These are phyloP conservation scores for Nicotiana tomentosiformis DNA, from an alignment of 257 asterid genomes.

Conservation along the genomic window DNA sequence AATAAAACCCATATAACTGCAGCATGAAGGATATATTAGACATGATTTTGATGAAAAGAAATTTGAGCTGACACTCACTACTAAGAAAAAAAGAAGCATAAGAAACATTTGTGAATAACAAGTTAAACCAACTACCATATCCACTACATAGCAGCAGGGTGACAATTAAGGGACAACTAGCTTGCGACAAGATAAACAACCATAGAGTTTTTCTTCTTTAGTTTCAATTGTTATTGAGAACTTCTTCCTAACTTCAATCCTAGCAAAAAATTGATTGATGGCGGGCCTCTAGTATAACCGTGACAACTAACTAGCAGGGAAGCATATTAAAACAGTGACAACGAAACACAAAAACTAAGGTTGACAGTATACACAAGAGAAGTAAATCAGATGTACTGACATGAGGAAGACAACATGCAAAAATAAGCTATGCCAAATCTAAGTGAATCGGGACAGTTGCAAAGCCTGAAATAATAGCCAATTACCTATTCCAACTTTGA, in stretches of 20 bases:
- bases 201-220: neutral
- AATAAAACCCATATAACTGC: neutral
- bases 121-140: neutral
- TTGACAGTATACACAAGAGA: neutral
- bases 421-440: neutral
- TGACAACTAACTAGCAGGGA: neutral
- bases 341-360: neutral
- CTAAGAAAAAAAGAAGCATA: neutral
- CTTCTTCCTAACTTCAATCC: neutral
- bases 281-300: neutral
- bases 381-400: neutral
- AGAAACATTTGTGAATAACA: neutral
- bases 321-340: neutral
- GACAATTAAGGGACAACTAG: neutral
- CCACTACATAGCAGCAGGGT: neutral
- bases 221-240: neutral
- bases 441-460: neutral
- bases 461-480: neutral
- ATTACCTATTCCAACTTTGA: neutral
- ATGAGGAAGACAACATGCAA: neutral
- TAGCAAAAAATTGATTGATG: neutral
- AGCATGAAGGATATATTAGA: neutral
- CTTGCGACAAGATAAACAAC: neutral
- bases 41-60: neutral
- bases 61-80: neutral